Base-by-base conservation (phyloP, 2,329 filamentous ascomycete genomes). In the Alternaria gansuensis region DNA sequence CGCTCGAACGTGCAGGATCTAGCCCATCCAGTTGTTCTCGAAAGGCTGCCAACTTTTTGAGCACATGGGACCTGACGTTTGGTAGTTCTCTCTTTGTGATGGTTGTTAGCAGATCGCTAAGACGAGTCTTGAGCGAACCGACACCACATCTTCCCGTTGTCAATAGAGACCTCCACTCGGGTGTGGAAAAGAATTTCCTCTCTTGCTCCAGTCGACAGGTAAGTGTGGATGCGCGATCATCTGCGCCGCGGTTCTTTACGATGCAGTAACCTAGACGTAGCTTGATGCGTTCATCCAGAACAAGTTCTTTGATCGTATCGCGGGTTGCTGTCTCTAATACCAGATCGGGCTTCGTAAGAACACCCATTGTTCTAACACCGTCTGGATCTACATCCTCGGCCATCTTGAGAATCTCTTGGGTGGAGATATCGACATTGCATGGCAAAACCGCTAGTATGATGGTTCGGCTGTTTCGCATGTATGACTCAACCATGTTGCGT, bases 331-430 rank as follows among this genome's bases (percentile, higher is more conserved):
- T 36, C 45, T 64, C 62, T 24, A 71, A 68, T 5, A 78, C 70
- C 2, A 75, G 55, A 58, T 78, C 75, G 5, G 74, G 74, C 63
- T 78, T 79, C 1, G 77, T 79, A 14, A 79, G 50, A 2, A 79
- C 68, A 13, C 77, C 77, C 21, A 79, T 55, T 5, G 77, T 79
- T 6, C 77, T 62, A 8, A 65, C 53, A 4, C 75, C 75, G 1
- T 64, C 33, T 5, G 55, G 51, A 58, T 82, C 79, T 10, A 62
- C 59, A 6, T 74, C 62, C 8, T 73, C 52, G 5, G 44, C 37
- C 21, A 52, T 44, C 43, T 34, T 44, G 28, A 59, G 41, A 13
- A 55, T 40, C 40, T 57, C 28, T 29, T 65, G 51, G 14, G 33
- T 51, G 5, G 56, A 39, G 28, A 82, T 72, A 51, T 85, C 81